Evolutionary conservation across 306 rosid species (phyloP).

Genomic region (Cicer bijugum): DNA sequence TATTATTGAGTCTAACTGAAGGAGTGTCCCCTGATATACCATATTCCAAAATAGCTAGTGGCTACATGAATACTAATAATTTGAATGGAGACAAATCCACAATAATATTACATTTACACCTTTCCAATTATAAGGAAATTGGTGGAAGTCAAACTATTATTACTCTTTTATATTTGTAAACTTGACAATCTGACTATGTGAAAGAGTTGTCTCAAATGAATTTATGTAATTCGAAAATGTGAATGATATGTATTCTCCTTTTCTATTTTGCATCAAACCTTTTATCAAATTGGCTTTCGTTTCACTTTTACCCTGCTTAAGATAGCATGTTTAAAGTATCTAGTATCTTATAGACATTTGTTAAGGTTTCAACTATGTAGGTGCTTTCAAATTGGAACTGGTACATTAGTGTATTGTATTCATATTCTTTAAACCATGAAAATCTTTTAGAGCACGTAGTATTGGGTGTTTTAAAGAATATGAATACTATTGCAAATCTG

Average conservation of each 20-base stretch:
- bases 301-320: not conserved
- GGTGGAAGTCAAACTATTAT: not conserved
- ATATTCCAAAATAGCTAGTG: slow-evolving; percentile 1
- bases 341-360: not conserved
- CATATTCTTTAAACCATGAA: slow-evolving; percentile 13
- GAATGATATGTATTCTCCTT: slow-evolving; percentile 11
- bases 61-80: not conserved
- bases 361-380: not conserved
- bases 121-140: slow-evolving; percentile 31
- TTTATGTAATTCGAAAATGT: slow-evolving; percentile 19
- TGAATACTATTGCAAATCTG: not conserved
- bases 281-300: not conserved
- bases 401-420: not conserved
- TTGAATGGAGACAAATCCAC: not conserved
- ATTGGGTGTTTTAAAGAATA: not conserved
- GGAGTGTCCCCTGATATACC: not conserved
- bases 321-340: slow-evolving; percentile 11
- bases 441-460: slow-evolving; percentile 16
- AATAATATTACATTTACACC: slow-evolving; percentile 4
- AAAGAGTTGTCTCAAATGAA: not conserved
- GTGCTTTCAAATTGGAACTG: slow-evolving; percentile 1
- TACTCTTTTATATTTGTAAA: slow-evolving; percentile 27
- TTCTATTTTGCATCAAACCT: slow-evolving; percentile 1
- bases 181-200: slow-evolving; percentile 19
- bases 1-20: slow-evolving; percentile 15